These are phyloP conservation scores for Neotropicomus parvogracilis DNA, from an alignment of 1,284 basidiomycete species.

Conservation along the genomic window DNA sequence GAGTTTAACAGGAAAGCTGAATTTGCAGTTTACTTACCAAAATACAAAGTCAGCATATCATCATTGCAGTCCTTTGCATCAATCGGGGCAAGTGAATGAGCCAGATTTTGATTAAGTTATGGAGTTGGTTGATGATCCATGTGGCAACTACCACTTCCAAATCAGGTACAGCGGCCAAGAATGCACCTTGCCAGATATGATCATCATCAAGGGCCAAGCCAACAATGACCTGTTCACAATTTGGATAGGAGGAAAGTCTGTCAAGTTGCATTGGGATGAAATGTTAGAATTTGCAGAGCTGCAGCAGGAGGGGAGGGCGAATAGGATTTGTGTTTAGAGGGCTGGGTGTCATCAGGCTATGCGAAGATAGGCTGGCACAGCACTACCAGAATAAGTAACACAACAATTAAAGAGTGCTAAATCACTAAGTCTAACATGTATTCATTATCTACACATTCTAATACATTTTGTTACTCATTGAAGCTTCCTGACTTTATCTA, in stretches of 20 bases:
- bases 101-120: not conserved
- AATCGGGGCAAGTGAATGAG: not conserved
- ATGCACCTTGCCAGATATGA: not conserved
- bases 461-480: too few relatives aligned
- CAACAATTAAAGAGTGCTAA: too few relatives aligned
- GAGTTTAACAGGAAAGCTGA: not conserved
- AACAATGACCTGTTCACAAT: not conserved
- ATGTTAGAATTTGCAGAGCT: not conserved
- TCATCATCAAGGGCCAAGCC: not conserved
- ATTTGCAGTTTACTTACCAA: not conserved
- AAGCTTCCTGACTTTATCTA: too few relatives aligned
- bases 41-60: not conserved
- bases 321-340: not conserved
- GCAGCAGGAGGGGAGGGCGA: not conserved
- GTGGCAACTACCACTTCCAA: not conserved
- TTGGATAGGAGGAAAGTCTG: not conserved
- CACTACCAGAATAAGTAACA: too few relatives aligned
- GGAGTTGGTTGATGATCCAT: not conserved
- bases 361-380: not conserved
- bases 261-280: not conserved
- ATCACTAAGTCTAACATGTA: too few relatives aligned
- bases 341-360: not conserved
- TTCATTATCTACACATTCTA: too few relatives aligned
- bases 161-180: not conserved
- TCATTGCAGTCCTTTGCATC: not conserved